Conservation (phyloP, 768 basidiomycete species). For the Suillus clintonianus region DNA sequence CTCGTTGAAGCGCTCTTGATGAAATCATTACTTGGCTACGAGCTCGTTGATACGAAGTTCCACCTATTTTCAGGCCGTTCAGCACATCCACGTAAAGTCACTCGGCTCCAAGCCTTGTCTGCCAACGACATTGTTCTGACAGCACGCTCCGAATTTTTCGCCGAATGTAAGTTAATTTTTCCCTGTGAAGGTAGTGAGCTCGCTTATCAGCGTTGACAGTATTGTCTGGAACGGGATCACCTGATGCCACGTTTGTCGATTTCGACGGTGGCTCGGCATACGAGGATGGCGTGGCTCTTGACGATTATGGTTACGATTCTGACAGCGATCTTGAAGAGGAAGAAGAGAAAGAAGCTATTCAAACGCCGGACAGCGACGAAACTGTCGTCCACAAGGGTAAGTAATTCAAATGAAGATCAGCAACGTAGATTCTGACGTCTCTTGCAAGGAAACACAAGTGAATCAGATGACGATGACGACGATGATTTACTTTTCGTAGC, state of each 20-base stretch:
- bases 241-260: conserved; percentile 14
- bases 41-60: conserved; percentile 31
- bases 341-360: background rate
- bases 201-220: conserved; percentile 12
- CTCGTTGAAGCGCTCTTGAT: conserved; percentile 23
- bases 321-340: conserved; percentile 39
- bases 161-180: conserved; percentile 17
- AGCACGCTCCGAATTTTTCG: conserved; percentile 30
- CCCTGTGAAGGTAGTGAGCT: background rate
- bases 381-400: background rate
- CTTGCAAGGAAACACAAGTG: conserved; percentile 12
- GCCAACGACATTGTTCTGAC: conserved; percentile 29
- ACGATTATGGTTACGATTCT: conserved; percentile 32
- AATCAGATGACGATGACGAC: conserved; percentile 1
- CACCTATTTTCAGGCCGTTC: conserved; percentile 29
- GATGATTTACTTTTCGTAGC: background rate
- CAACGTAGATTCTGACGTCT: background rate
- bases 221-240: conserved; percentile 10
- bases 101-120: conserved; percentile 23
- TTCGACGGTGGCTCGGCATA: conserved; percentile 12
- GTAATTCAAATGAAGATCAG: background rate
- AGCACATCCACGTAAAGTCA: conserved; percentile 7
- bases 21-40: conserved; percentile 28
- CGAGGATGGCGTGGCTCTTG: conserved; percentile 8
- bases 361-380: background rate